These are phyloP conservation scores for Waitea zeae DNA, from an alignment of 1,284 basidiomycete species.

Conservation along the genomic window DNA sequence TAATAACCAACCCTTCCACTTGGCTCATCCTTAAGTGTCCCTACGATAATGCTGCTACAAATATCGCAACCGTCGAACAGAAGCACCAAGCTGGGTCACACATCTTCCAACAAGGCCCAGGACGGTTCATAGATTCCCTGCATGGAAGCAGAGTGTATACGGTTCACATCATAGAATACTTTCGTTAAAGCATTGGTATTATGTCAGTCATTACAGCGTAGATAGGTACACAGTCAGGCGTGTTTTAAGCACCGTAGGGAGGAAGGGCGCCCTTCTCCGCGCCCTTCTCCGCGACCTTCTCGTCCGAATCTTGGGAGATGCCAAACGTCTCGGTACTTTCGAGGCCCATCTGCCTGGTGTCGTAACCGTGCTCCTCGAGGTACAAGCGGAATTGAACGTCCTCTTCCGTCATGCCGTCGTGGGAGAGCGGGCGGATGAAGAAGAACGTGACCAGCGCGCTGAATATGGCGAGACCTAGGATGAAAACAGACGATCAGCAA, in stretches of 20 bases:
- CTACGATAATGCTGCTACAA: no score
- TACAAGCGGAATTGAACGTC: constrained; percentile 74
- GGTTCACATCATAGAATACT: no score
- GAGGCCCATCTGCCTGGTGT: constrained; percentile 53
- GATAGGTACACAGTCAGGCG: background rate
- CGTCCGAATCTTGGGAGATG: constrained; percentile 7
- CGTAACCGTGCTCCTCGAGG: constrained; percentile 60
- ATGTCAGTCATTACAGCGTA: background rate
- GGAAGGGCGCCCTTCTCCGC: background rate
- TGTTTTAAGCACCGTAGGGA: background rate
- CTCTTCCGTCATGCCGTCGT: constrained; percentile 69
- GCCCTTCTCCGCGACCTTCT: background rate
- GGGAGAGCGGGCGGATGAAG: constrained; percentile 59
- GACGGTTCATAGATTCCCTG: no score
- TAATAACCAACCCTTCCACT: no score
- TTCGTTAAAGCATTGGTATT: no score
- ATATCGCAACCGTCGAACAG: no score
- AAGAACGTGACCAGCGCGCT: constrained; percentile 61
- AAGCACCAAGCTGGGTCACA: no score
- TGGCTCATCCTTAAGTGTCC: no score
- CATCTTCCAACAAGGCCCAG: no score
- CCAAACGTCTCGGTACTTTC: no score
- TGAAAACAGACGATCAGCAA: constrained; percentile 12
- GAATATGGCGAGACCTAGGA: constrained; percentile 61
- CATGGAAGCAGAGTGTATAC: no score